Conservation (phyloP, 148 eudicot species). For the Fagopyrum homotropicum region DNA sequence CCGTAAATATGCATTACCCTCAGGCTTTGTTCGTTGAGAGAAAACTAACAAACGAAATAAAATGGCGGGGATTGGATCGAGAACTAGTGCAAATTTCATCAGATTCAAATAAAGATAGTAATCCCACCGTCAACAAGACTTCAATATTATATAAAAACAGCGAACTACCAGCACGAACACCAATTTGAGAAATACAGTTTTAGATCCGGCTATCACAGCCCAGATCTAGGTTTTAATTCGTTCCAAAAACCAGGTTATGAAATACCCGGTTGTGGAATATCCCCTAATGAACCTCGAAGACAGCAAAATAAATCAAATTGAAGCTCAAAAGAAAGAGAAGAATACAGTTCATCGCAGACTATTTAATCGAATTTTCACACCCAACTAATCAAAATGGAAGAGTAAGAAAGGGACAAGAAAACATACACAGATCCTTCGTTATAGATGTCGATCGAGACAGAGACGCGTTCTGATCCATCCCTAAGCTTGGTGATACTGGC, state of each 20-base stretch:
- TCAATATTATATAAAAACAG: not conserved
- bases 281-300: not conserved
- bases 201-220: not conserved
- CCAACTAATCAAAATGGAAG: not conserved
- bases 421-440: constrained; percentile 85
- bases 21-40: not conserved
- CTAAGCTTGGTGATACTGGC: constrained; percentile 66
- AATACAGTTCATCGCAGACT: not conserved
- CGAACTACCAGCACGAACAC: not conserved
- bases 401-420: constrained; percentile 5
- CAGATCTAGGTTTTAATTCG: constrained; percentile 7
- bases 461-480: constrained; percentile 67
- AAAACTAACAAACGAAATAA: not conserved
- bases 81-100: not conserved
- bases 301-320: not conserved
- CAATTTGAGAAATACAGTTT: not conserved
- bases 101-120: not conserved
- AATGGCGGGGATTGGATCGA: not conserved
- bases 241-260: not conserved
- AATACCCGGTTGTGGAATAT: not conserved
- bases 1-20: not conserved
- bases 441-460: constrained; percentile 72
- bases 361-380: not conserved
- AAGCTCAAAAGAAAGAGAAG: not conserved
- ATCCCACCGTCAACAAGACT: not conserved